Evolutionary conservation across 2,329 filamentous ascomycete species (phyloP), one percentile per base, ranked within the genome.

Genomic region (Aurifilum marmelostoma): DNA sequence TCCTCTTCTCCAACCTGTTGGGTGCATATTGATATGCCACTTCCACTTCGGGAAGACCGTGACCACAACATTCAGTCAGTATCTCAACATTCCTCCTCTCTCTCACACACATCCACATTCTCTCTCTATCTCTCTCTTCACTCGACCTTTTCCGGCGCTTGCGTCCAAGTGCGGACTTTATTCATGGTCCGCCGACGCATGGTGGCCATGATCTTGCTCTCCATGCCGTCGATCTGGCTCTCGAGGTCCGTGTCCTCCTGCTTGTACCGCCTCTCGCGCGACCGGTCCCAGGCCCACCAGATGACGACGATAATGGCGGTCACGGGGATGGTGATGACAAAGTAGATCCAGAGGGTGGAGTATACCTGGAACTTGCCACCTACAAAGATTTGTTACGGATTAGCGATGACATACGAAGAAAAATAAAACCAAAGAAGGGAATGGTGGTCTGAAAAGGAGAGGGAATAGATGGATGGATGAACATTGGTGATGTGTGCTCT

Each of bases 331-430:
- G 87, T 88, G 66, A 89, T 83, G 71, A 80, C 86, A 72, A 89
- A 90, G 79, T 89, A 90, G 66, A 90, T 83, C 88, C 88, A 90
- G 34, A 90, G 80, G 63, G 82, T 78, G 24, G 80, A 75, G 14
- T 84, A 85, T 21, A 89, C 84, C 62, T 80, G 76, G 5, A 81
- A 79, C 24, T 78, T 76, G 5, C 78, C 76, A 64, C 76, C 79
- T 64, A 29, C 1, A 21, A n/a, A 47, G 1, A 21, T 1, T 16
- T 3, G 11, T 41, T 34, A 32, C 24, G 5, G 11, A 18, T 43
- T 29, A 47, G 32, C n/a, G 24, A 32, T 39, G n/a, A 39, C 14
- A 34, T 21, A n/a, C n/a, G n/a, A n/a, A n/a, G n/a, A n/a, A n/a
- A n/a, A n/a, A n/a, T n/a, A n/a, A n/a, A n/a, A n/a, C n/a, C n/a